Base-by-base conservation (phyloP, 495 filamentous ascomycete genomes). In the Hyphodiscus hymeniophilus region DNA sequence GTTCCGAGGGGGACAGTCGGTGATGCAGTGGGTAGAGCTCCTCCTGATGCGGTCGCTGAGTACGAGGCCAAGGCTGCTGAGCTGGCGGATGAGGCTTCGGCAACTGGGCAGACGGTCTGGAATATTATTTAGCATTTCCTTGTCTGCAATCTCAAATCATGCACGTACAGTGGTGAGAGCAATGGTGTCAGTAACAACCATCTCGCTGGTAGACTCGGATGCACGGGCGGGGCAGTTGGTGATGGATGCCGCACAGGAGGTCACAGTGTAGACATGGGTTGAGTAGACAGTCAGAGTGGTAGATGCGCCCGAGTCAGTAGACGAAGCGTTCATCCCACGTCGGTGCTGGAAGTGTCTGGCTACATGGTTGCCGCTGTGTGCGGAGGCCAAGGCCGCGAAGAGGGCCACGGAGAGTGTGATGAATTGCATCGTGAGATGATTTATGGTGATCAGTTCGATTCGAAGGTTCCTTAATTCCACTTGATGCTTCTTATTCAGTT, bases 391-490 rank as follows among this genome's bases (percentile, higher is more conserved):
- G 42, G 69, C 69, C 28, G 67, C 70, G 48, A 76, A 55, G 32
- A 73, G 62, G 48, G 63, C 69, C 38, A 76, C 38, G 38, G 72
- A 62, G 48, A 77, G 46, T 55, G 71, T 77, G 65, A 63, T 63
- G 58, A 70, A 63, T 48, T 56, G 48, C 58, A 61, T 61, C 30
- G n/a, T 60, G 49, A 33, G n/a, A 17, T 21, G 10, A n/a, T n/a
- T n/a, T n/a, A n/a, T n/a, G 16, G 8, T 42, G 30, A 11, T 50
- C 3, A 36, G 40, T 26, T 39, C 12, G 39, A 39, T 32, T 28
- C 18, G 21, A 15, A 32, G 22, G 42, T 20, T 31, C 21, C 32
- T 22, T 18, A 55, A 34, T 32, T 22, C 17, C 12, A 47, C n/a
- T n/a, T n/a, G 20, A 39, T 41, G 32, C 6, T 48, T 34, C 38